Evolutionary conservation across 2,329 filamentous ascomycete species (phyloP).

Genomic region (Claviceps digitariae): DNA sequence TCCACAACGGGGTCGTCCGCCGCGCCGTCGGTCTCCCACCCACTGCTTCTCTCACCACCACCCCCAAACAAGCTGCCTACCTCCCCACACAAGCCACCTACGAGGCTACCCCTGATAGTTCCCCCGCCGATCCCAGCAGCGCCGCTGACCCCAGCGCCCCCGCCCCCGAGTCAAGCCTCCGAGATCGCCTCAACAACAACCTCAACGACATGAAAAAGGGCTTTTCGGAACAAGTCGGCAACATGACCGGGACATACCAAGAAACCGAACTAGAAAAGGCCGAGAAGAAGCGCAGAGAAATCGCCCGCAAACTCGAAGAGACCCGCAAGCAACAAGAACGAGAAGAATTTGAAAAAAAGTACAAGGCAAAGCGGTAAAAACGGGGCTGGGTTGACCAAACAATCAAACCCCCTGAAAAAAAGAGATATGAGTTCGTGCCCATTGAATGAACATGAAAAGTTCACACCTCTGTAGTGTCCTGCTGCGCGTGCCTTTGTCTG

Average conservation of each 20-base stretch:
- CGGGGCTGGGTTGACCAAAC: no score
- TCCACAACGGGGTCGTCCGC: conserved; percentile 26
- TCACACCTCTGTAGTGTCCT: no score
- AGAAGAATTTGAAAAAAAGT: conserved; percentile 27
- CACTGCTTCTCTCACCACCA: conserved; percentile 12
- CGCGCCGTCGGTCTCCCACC: conserved; percentile 24
- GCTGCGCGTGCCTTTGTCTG: no score
- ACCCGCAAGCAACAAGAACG: conserved; percentile 22
- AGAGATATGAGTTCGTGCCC: no score
- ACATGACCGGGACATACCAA: conserved; percentile 20
- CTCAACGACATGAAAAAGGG: conserved; percentile 25
- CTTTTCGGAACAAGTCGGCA: conserved; percentile 19
- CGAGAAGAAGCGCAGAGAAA: conserved; percentile 21
- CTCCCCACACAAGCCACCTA: conserved; percentile 14
- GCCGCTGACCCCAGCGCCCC: conserved; percentile 1
- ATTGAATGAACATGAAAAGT: no score
- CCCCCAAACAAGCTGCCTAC: no score
- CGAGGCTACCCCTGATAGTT: no score
- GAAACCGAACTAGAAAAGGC: conserved; percentile 21
- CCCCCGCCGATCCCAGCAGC: conserved; percentile 10
- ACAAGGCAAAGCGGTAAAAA: conserved; percentile 17
- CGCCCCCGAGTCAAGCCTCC: conserved; percentile 11
- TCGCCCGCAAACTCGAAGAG: conserved; percentile 22
- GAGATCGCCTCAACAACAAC: conserved; percentile 20
- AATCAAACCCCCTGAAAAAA: not conserved